Conservation (phyloP, 306 rosid species). For the Senna siamea region DNA sequence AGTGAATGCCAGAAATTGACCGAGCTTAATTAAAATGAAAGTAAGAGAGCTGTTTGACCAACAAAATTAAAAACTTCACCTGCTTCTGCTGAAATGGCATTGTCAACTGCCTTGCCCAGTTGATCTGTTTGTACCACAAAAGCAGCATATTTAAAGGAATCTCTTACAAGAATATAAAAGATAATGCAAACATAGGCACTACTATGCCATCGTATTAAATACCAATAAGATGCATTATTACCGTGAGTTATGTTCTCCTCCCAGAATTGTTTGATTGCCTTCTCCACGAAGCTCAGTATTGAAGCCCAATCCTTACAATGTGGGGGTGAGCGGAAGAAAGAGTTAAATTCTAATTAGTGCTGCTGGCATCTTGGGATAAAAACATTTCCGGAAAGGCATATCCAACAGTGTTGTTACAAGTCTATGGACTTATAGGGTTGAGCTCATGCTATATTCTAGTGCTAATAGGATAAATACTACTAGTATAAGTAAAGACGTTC, state of each 20-base stretch:
- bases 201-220: conserved; percentile 14
- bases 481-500: not conserved
- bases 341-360: conserved; percentile 29
- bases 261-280: conserved; percentile 66
- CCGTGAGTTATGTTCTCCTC: conserved; percentile 53
- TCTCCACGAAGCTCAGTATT: conserved; percentile 60
- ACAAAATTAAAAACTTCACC: conserved; percentile 47
- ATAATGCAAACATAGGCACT: conserved; percentile 35
- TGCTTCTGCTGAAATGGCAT: conserved; percentile 43
- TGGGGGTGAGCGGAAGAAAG: not conserved
- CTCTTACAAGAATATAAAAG: conserved; percentile 45
- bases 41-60: conserved; percentile 21
- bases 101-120: conserved; percentile 44
- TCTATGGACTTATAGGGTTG: not conserved
- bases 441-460: not conserved
- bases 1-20: conserved; percentile 32
- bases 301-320: conserved; percentile 74
- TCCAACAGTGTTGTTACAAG: conserved; percentile 17
- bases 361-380: conserved; percentile 3
- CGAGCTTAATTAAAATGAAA: conserved; percentile 23
- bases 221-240: conserved; percentile 50
- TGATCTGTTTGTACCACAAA: conserved; percentile 40
- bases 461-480: not conserved
- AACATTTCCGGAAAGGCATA: conserved; percentile 18
- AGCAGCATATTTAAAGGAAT: conserved; percentile 40